phyloP scores from a whole-genome alignment of 2,329 filamentous ascomycete species.

The Verruconis gallopava region DNA sequence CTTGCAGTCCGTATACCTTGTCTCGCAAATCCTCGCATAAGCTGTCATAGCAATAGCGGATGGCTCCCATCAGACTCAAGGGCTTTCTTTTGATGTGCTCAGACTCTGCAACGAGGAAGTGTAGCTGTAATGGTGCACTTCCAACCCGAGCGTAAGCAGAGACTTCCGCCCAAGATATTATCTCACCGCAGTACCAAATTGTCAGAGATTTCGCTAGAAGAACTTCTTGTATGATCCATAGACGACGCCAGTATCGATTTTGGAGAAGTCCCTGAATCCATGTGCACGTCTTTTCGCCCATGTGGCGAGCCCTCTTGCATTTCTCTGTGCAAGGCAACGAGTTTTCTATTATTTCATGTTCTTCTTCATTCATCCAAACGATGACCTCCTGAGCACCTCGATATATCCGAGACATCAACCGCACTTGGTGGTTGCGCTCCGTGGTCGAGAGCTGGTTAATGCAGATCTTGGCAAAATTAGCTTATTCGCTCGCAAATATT shows the following conservation, averaged over 20 bases:
- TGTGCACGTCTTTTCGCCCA: neutral
- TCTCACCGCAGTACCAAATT: neutral
- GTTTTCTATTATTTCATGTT: neutral
- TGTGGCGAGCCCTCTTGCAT: no score
- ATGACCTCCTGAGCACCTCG: neutral
- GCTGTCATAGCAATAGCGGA: neutral
- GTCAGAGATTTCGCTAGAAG: neutral
- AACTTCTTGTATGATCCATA: conserved; percentile 4
- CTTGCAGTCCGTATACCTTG: conserved; percentile 4
- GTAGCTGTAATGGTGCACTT: neutral
- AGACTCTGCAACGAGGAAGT: neutral
- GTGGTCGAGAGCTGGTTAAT: conserved; percentile 3
- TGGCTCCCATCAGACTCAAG: neutral
- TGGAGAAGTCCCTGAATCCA: neutral
- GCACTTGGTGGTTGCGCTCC: conserved; percentile 2
- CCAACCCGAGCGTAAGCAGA: no score
- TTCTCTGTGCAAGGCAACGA: neutral
- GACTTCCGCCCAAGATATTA: neutral
- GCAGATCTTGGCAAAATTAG: conserved; percentile 3
- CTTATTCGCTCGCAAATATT: neutral
- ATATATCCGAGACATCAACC: conserved; percentile 1
- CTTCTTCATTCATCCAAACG: conserved; percentile 2
- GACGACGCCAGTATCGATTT: neutral
- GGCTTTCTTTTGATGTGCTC: neutral
- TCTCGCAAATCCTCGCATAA: neutral